Conservation (phyloP, 768 basidiomycete genomes). For the Pleurotus pulmonarius region DNA sequence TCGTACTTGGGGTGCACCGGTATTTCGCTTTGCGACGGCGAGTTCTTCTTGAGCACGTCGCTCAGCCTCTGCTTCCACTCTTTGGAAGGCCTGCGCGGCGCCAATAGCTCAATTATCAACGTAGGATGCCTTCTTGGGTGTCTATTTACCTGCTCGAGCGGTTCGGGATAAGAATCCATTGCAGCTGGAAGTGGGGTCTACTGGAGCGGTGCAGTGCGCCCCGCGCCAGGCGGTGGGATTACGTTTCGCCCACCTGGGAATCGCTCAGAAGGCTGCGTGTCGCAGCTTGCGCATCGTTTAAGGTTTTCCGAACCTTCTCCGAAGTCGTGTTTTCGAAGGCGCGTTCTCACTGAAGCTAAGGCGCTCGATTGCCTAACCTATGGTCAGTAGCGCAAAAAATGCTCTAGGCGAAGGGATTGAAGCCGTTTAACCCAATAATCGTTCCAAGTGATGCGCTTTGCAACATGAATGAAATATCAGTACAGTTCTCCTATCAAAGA, state of each 20-base stretch:
- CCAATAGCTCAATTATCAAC: background rate
- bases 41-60: constrained; percentile 6
- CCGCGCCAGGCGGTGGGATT: background rate
- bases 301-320: constrained; percentile 2
- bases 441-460: too few species aligned
- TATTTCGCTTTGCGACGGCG: background rate
- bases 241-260: constrained; percentile 1
- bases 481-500: background rate
- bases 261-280: background rate
- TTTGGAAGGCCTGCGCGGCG: constrained; percentile 2
- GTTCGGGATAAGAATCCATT: constrained; percentile 6
- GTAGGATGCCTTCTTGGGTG: background rate
- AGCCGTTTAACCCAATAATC: too few species aligned
- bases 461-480: too few species aligned
- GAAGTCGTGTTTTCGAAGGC: background rate
- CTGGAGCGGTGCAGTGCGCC: background rate
- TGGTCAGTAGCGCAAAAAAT: background rate
- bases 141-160: constrained; percentile 4
- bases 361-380: background rate
- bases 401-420: too few species aligned
- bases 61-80: constrained; percentile 7
- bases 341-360: background rate
- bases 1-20: background rate
- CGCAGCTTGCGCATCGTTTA: constrained; percentile 2
- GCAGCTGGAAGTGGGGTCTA: background rate